Conservation (phyloP, 2,329 filamentous ascomycete genomes). For the Penicillium sp. region DNA sequence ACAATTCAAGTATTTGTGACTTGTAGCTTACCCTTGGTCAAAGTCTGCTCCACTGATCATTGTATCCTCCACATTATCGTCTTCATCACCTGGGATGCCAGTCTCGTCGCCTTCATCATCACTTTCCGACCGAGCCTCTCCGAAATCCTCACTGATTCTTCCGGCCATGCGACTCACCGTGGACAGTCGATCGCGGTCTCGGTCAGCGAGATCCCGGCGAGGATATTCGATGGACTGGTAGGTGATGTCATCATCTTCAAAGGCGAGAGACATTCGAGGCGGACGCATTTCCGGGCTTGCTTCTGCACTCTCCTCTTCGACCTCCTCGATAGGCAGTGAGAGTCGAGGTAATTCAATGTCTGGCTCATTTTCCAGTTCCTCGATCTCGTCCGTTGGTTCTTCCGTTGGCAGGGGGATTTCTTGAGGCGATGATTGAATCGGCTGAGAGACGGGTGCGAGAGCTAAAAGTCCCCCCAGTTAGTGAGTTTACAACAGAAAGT, state of each 20-base stretch:
- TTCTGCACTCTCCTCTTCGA: slow-evolving; percentile 46
- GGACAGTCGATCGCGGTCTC: slow-evolving; percentile 39
- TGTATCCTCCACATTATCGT: slow-evolving; percentile 36
- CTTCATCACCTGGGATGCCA: slow-evolving; percentile 38
- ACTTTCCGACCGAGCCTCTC: slow-evolving; percentile 47
- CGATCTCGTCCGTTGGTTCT: slow-evolving; percentile 37
- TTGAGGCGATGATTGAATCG: slow-evolving; percentile 49
- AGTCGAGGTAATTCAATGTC: slow-evolving; percentile 42
- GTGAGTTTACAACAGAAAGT: background rate
- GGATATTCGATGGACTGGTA: slow-evolving; percentile 44
- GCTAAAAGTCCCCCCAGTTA: slow-evolving; percentile 31
- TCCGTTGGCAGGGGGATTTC: slow-evolving; percentile 24
- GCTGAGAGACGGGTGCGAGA: slow-evolving; percentile 50
- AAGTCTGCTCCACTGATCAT: slow-evolving; percentile 40
- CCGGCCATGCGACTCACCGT: slow-evolving; percentile 45
- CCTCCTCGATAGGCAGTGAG: slow-evolving; percentile 49
- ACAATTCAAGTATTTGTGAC: slow-evolving; percentile 5
- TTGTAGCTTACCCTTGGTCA: slow-evolving; percentile 38
- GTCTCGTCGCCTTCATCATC: slow-evolving; percentile 42
- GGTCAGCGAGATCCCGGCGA: slow-evolving; percentile 37
- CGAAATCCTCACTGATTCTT: slow-evolving; percentile 52
- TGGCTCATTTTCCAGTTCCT: slow-evolving; percentile 50
- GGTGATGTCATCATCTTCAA: slow-evolving; percentile 49
- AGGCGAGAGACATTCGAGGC: slow-evolving; percentile 40
- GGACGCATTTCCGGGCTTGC: slow-evolving; percentile 36